Evolutionary conservation across 352 stramenopile species (phyloP).

Genomic region (Phytopythium cucurbitacearum): DNA sequence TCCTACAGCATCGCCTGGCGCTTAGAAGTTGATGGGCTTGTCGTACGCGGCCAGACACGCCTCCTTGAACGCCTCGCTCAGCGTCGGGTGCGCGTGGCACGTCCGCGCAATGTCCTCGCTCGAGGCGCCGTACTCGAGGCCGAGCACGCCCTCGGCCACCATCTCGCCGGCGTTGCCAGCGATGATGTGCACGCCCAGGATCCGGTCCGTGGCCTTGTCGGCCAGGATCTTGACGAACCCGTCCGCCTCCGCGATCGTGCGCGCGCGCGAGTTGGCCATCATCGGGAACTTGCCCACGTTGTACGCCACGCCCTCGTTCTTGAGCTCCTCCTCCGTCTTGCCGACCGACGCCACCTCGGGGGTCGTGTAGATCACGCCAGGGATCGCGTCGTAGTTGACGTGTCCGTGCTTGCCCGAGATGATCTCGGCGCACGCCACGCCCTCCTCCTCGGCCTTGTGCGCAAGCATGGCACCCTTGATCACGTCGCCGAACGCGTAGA

Average conservation of each 20-base stretch:
- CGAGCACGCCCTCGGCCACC: slow-evolving; percentile 98
- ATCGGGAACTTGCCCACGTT: slow-evolving; percentile 99
- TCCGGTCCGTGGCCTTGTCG: slow-evolving; percentile 97
- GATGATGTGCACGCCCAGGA: slow-evolving; percentile 99
- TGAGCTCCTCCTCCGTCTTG: slow-evolving; percentile 98
- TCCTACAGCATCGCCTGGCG: slow-evolving; percentile 2
- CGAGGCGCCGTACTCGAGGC: slow-evolving; percentile 98
- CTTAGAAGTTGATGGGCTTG: slow-evolving; percentile 99
- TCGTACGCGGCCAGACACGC: slow-evolving; percentile 97
- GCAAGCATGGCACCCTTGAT: slow-evolving; percentile 99
- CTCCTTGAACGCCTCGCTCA: slow-evolving; percentile 99
- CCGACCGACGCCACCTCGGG: slow-evolving; percentile 95
- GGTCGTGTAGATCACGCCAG: slow-evolving; percentile 98
- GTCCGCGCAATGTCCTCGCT: slow-evolving; percentile 99
- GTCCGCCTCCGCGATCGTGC: slow-evolving; percentile 91
- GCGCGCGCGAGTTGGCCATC: slow-evolving; percentile 95
- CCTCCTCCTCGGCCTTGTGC: slow-evolving; percentile 99
- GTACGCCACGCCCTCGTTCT: slow-evolving; percentile 92
- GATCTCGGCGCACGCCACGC: slow-evolving; percentile 96
- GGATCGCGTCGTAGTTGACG: slow-evolving; percentile 99
- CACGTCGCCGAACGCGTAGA: slow-evolving; percentile 98
- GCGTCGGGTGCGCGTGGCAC: slow-evolving; percentile 97
- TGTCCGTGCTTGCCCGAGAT: slow-evolving; percentile 97
- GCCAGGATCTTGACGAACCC: slow-evolving; percentile 98
- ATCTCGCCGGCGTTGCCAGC: slow-evolving; percentile 98